These are phyloP conservation scores for Malbranchea zuffiana DNA, from an alignment of 2,329 filamentous ascomycete genomes.

Conservation along the genomic window DNA sequence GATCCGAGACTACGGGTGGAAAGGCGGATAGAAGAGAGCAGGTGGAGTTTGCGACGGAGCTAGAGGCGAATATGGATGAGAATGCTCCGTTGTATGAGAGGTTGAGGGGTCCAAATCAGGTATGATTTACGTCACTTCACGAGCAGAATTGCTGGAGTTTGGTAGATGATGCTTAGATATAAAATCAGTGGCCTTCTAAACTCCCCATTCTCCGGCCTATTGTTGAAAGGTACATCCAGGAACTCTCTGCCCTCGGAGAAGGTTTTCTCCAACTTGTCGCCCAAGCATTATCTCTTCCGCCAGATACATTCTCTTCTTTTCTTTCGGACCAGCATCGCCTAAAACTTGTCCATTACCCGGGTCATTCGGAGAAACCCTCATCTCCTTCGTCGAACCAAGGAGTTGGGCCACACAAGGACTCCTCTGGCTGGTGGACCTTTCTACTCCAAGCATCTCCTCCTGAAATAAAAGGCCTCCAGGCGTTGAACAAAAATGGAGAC, in stretches of 20 bases:
- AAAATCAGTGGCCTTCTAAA: slow-evolving; percentile 36
- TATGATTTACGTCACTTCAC: slow-evolving; percentile 15
- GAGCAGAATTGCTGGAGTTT: neutral
- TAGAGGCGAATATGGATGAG: slow-evolving; percentile 28
- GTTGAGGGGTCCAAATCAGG: slow-evolving; percentile 40
- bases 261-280: slow-evolving; percentile 48
- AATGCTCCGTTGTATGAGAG: slow-evolving; percentile 33
- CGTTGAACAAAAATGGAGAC: slow-evolving; percentile 31
- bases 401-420: slow-evolving; percentile 53
- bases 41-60: slow-evolving; percentile 50
- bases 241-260: slow-evolving; percentile 42
- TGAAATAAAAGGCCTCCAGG: slow-evolving; percentile 36
- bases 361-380: slow-evolving; percentile 8
- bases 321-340: slow-evolving; percentile 49
- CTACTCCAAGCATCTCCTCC: slow-evolving; percentile 49
- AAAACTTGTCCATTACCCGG: slow-evolving; percentile 47
- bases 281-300: slow-evolving; percentile 42
- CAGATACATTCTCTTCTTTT: slow-evolving; percentile 42
- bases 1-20: slow-evolving; percentile 47
- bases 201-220: slow-evolving; percentile 28
- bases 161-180: neutral
- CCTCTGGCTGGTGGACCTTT: slow-evolving; percentile 55
- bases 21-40: slow-evolving; percentile 46
- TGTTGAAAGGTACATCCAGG: slow-evolving; percentile 42
- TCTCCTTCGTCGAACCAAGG: slow-evolving; percentile 34